Conservation (phyloP, 73 alveolate genomes). For the Paramecium primaurelia region DNA sequence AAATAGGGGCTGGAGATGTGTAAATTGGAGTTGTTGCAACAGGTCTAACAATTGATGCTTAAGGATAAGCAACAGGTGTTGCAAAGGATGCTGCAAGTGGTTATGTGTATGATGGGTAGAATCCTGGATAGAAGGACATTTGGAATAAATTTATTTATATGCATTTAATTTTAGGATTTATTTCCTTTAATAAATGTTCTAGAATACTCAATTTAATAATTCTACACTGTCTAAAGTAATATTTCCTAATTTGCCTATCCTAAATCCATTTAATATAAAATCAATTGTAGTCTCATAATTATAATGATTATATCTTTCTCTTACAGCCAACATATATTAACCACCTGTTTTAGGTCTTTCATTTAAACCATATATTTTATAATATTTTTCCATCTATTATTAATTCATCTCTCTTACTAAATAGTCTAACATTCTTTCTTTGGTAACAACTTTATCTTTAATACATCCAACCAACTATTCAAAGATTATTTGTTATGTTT, state of each 20-base stretch:
- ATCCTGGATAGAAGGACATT: conserved; percentile 38
- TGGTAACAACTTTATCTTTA: conserved; percentile 78
- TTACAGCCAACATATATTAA: conserved; percentile 53
- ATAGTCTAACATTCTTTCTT: conserved; percentile 71
- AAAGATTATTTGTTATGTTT: not conserved
- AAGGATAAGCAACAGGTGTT: not conserved
- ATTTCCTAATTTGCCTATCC: conserved; percentile 84
- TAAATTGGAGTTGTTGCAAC: not conserved
- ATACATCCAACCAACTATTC: conserved; percentile 68
- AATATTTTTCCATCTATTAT: conserved; percentile 62
- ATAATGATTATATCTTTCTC: conserved; percentile 59
- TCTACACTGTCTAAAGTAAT: conserved; percentile 72
- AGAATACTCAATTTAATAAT: not conserved
- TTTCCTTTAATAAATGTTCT: not conserved
- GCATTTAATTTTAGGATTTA: not conserved
- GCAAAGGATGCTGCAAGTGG: conserved; percentile 3
- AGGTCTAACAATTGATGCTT: not conserved
- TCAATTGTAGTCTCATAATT: conserved; percentile 63
- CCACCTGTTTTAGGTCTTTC: conserved; percentile 68
- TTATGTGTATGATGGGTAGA: not conserved
- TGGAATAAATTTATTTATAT: not conserved
- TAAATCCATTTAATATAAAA: conserved; percentile 69
- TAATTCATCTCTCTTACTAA: conserved; percentile 68
- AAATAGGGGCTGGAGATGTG: conserved; percentile 16
- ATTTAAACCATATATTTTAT: conserved; percentile 64